phyloP scores from a whole-genome alignment of 1,284 basidiomycete species.

The Irpex rosettiformis region DNA sequence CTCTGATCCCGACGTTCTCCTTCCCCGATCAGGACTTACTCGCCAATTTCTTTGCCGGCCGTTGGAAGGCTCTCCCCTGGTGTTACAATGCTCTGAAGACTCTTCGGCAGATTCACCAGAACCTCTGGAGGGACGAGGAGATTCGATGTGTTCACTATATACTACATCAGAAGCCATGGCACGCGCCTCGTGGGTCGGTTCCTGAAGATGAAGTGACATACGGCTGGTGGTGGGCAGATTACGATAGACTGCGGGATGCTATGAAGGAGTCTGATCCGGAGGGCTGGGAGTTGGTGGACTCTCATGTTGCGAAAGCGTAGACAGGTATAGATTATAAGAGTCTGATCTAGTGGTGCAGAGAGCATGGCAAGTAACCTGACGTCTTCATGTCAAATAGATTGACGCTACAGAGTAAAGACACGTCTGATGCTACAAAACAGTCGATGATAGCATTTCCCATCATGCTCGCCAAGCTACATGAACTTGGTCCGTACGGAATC shows the following conservation, averaged over 20 bases:
- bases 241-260: slow-evolving; percentile 47
- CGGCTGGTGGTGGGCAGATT: slow-evolving; percentile 77
- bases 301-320: slow-evolving; percentile 38
- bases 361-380: no score
- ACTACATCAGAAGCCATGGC: slow-evolving; percentile 76
- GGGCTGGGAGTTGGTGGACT: slow-evolving; percentile 50
- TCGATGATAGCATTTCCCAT: no score
- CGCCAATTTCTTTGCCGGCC: slow-evolving; percentile 74
- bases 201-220: slow-evolving; percentile 47
- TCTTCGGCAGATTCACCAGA: slow-evolving; percentile 61
- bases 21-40: slow-evolving; percentile 96
- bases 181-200: slow-evolving; percentile 33
- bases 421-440: no score
- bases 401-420: no score
- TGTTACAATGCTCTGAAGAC: slow-evolving; percentile 88
- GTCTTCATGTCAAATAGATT: no score
- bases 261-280: slow-evolving; percentile 43
- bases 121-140: slow-evolving; percentile 77
- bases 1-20: slow-evolving; percentile 64
- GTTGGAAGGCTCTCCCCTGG: slow-evolving; percentile 74
- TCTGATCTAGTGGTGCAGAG: neutral
- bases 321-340: slow-evolving; percentile 5
- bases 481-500: slow-evolving; percentile 91
- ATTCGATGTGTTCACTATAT: slow-evolving; percentile 77
- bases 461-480: slow-evolving; percentile 81